These are phyloP conservation scores for Xerocomus minutiporus DNA, from an alignment of 1,284 basidiomycete species.

Conservation along the genomic window DNA sequence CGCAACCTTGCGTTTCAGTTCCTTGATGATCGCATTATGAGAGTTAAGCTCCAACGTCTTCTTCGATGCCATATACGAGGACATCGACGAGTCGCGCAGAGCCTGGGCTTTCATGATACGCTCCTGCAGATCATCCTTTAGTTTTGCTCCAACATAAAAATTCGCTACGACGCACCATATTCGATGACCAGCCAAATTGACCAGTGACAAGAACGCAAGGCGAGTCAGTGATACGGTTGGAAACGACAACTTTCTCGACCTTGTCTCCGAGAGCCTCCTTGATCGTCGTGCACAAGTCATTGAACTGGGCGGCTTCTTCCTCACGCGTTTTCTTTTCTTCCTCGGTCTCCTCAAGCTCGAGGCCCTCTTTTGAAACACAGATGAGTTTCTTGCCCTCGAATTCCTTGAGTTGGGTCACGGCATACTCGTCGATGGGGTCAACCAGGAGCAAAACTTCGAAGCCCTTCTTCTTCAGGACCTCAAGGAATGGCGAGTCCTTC, in stretches of 20 bases:
- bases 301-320: conserved; percentile 81
- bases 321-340: conserved; percentile 95
- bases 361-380: conserved; percentile 98
- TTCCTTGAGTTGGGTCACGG: conserved; percentile 98
- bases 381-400: conserved; percentile 98
- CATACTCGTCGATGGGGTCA: conserved; percentile 98
- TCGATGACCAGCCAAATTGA: conserved; percentile 99
- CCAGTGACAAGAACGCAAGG: conserved; percentile 97
- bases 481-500: conserved; percentile 97
- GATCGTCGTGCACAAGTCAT: conserved; percentile 89
- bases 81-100: conserved; percentile 97
- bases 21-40: conserved; percentile 90
- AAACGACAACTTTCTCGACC: conserved; percentile 99
- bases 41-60: conserved; percentile 99
- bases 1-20: conserved; percentile 90
- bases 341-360: conserved; percentile 98
- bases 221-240: conserved; percentile 96
- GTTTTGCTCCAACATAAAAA: not conserved
- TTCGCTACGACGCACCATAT: conserved; percentile 68
- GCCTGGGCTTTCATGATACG: conserved; percentile 99
- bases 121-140: conserved; percentile 47
- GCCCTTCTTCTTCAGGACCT: conserved; percentile 99
- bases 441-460: conserved; percentile 98
- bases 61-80: conserved; percentile 98
- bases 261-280: conserved; percentile 99